Conservation (phyloP, 805 yeast genomes). For the Metschnikowia anglica region DNA sequence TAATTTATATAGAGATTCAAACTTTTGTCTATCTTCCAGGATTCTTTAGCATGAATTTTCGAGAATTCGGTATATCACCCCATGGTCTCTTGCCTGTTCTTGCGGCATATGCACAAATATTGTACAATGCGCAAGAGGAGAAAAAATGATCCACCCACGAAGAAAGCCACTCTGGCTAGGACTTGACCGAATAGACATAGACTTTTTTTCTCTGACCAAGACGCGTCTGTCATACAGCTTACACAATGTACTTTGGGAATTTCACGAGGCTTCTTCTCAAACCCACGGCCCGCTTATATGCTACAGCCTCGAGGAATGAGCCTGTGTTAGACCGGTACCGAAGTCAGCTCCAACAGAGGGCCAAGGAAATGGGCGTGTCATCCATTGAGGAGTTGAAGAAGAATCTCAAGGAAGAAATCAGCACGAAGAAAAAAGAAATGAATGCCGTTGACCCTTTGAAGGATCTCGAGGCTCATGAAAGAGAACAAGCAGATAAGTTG, state of each 20-base stretch:
- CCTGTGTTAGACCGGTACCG: conserved; percentile 24
- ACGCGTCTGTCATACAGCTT: too few relatives aligned
- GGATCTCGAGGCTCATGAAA: conserved; percentile 59
- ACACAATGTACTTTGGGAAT: conserved; percentile 3
- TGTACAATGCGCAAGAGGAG: not conserved
- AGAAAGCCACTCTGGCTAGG: not conserved
- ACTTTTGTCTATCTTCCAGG: too few relatives aligned
- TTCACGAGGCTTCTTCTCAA: not conserved
- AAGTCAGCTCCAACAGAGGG: conserved; percentile 36
- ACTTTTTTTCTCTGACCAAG: not conserved
- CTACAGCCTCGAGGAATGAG: conserved; percentile 6
- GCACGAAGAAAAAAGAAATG: conserved; percentile 52
- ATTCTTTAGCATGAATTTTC: too few relatives aligned
- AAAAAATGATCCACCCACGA: not conserved
- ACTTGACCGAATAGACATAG: not conserved
- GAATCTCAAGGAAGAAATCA: conserved; percentile 61
- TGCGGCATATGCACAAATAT: too few relatives aligned
- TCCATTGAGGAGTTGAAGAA: conserved; percentile 60
- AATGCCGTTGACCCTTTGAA: conserved; percentile 66
- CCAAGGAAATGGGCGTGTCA: conserved; percentile 33
- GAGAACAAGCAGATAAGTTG: conserved; percentile 33
- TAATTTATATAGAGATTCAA: too few relatives aligned
- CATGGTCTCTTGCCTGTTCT: too few relatives aligned
- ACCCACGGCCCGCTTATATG: conserved; percentile 7
- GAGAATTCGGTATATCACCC: too few relatives aligned